phyloP scores from a whole-genome alignment of 768 basidiomycete species.

The Strobilomyces dryophilus region DNA sequence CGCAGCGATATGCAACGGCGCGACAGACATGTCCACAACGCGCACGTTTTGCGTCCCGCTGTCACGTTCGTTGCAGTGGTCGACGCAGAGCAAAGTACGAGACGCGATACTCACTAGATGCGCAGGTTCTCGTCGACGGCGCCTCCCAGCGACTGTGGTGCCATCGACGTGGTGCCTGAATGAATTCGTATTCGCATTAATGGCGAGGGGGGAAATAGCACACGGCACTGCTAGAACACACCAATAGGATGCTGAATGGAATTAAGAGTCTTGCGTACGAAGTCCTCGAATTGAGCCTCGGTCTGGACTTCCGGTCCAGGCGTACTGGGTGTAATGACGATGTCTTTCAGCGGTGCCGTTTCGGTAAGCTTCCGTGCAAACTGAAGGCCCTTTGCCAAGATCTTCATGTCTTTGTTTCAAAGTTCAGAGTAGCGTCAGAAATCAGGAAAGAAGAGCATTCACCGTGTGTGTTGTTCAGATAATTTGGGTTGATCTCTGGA shows the following conservation, averaged over 20 bases:
- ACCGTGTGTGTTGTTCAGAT: constrained; percentile 16
- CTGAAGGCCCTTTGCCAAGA: constrained; percentile 12
- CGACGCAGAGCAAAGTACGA: neutral
- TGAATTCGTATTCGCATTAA: constrained; percentile 1
- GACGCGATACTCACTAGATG: constrained; percentile 6
- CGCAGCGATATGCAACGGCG: constrained; percentile 11
- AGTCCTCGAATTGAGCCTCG: constrained; percentile 13
- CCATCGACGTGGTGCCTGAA: constrained; percentile 18
- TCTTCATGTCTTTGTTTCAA: constrained; percentile 6
- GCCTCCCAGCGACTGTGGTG: constrained; percentile 14
- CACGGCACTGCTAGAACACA: neutral
- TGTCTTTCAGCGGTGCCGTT: constrained; percentile 14
- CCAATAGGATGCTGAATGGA: constrained; percentile 13
- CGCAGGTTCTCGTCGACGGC: constrained; percentile 16
- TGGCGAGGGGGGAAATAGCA: neutral
- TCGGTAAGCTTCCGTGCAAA: constrained; percentile 14
- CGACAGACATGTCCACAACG: constrained; percentile 16
- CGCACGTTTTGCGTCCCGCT: constrained; percentile 17
- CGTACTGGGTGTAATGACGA: constrained; percentile 17
- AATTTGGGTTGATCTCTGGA: constrained; percentile 10
- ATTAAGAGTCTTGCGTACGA: neutral
- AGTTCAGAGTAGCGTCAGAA: neutral
- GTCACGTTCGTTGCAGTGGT: neutral
- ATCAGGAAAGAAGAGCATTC: neutral
- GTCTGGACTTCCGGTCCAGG: constrained; percentile 20